Base-by-base conservation (phyloP, 2,329 filamentous ascomycete species). In the Trichoderma arundinaceum region DNA sequence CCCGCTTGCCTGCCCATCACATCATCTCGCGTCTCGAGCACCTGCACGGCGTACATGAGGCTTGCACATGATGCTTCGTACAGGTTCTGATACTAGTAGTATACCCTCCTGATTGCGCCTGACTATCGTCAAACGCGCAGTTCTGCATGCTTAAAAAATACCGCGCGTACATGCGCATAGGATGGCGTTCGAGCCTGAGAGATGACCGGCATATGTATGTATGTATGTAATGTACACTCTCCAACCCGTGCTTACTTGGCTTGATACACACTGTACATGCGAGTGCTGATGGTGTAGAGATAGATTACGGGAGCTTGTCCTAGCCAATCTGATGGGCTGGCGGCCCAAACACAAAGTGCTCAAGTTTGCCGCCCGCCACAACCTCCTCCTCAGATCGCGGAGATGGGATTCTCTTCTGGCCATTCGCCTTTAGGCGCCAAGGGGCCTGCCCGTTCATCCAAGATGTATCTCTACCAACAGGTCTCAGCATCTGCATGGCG, bases 401-500 rank as follows among this genome's bases (percentile, higher is more conserved):
- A 63, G 39, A 53, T 43, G 60, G 59, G 35, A 46, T 44, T 46
- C 49, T 38, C 46, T 49, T 35, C 33, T 28, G 33, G 43, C 44
- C 57, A 49, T 44, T 63, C 22, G 39, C 32, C 19, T 32, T 51
- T 43, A 56, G 53, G 52, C 52, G 53, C 53, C 53, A 56, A 56
- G 52, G 52, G 41, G 52, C 51, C 35, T 51, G 32, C 61, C 33
- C 44, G 22, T 22, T 52, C 52, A 39, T 49, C 28, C 33, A 33
- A 43, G 41, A 64, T 41, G 52, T 51, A 48, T 52, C 58, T 62
- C 35, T 43, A 51, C 46, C 38, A 48, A 15, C 57, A 43, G 15
- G 59, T 28, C 52, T 38, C 51, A 46, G 51, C 52, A 49, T 51
- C 65, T 66, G 65, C 65, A 64, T 58, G 60, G 65, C 65, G 59